Evolutionary conservation across 176 grass and related monocot species (phyloP).

Genomic region (Phragmites australis): DNA sequence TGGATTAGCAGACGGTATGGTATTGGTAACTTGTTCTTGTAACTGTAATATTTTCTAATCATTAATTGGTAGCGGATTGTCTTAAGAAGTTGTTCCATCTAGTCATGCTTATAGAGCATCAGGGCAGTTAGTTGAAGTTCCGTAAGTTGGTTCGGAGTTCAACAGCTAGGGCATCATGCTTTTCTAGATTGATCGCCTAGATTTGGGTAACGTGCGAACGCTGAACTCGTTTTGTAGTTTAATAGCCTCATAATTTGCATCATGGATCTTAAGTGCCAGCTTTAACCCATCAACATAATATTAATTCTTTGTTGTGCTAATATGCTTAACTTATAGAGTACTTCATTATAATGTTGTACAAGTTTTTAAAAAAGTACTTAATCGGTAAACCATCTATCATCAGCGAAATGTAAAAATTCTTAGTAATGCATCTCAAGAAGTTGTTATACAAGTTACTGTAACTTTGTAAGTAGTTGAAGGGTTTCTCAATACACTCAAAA

Average conservation of each 20-base stretch:
- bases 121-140: conserved; percentile 16
- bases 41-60: background rate
- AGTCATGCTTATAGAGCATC: conserved; percentile 18
- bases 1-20: conserved; percentile 54
- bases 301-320: background rate
- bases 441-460: background rate
- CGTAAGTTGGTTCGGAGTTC: background rate
- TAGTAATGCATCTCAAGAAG: background rate
- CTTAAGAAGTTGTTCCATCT: conserved; percentile 3
- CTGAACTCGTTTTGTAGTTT: background rate
- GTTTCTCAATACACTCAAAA: background rate
- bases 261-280: background rate
- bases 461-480: background rate
- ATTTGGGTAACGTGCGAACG: background rate
- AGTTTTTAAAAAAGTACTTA: background rate
- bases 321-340: background rate
- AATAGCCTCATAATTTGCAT: background rate
- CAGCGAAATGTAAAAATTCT: background rate
- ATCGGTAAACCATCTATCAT: background rate
- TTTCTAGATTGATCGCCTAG: conserved; percentile 20
- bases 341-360: background rate
- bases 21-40: background rate
- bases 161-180: background rate
- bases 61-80: background rate
- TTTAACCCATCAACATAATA: background rate